These are phyloP conservation scores for Bocquillonia castaneifolia DNA, from an alignment of 441 rosid genomes.

Conservation along the genomic window DNA sequence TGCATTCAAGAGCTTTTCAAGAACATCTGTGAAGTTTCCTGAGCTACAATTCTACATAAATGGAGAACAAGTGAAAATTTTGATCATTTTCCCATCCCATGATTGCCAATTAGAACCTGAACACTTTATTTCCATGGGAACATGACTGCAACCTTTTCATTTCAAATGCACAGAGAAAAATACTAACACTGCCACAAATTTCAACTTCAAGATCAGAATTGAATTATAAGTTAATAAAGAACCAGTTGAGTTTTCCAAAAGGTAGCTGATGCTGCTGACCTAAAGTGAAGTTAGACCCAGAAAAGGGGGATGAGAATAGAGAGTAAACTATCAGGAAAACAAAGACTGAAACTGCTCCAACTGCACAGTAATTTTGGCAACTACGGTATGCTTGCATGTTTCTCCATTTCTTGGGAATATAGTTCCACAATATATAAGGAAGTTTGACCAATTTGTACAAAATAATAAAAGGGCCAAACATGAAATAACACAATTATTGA, in stretches of 20 bases:
- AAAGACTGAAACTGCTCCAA: neutral
- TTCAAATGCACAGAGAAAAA: neutral
- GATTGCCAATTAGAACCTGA: neutral
- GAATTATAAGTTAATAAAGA: neutral
- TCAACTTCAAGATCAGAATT: neutral
- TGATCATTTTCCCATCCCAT: neutral
- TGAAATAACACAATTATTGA: slow-evolving; percentile 7
- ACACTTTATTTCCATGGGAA: neutral
- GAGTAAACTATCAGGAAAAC: neutral
- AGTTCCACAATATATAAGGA: neutral
- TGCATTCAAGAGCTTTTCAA: no score
- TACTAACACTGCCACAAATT: neutral
- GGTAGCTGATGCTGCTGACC: neutral
- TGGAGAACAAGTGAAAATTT: neutral
- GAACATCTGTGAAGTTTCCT: neutral
- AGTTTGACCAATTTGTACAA: slow-evolving; percentile 15
- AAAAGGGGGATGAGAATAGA: neutral
- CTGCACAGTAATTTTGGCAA: slow-evolving; percentile 2
- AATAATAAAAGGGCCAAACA: slow-evolving; percentile 8
- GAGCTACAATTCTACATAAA: neutral
- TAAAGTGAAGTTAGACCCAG: neutral
- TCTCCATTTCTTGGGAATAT: slow-evolving; percentile 9
- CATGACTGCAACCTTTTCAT: neutral
- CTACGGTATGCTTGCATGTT: slow-evolving; percentile 15
- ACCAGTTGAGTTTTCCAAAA: neutral